phyloP scores from a whole-genome alignment of 2,329 filamentous ascomycete genomes.

The Mycosphaerella sp. region DNA sequence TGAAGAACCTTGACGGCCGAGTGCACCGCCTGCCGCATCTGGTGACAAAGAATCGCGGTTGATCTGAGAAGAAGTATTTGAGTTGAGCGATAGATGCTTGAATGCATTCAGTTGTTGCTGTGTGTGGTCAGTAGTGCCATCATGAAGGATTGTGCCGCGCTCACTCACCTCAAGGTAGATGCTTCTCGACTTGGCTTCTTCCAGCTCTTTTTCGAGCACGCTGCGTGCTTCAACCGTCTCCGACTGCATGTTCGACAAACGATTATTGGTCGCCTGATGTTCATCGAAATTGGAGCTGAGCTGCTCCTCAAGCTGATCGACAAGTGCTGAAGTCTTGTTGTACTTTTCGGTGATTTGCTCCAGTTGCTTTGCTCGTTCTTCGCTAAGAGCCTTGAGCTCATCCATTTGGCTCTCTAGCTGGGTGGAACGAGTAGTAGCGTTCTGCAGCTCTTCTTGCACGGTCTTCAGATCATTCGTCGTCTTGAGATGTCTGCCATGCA shows the following conservation, averaged over 20 bases:
- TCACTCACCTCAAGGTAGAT: constrained; percentile 65
- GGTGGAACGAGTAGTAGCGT: constrained; percentile 35
- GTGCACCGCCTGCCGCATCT: constrained; percentile 36
- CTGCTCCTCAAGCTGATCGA: constrained; percentile 95
- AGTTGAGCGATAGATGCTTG: constrained; percentile 31
- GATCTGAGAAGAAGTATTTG: constrained; percentile 28
- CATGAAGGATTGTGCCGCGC: background rate
- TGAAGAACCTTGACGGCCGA: constrained; percentile 53
- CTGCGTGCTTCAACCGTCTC: constrained; percentile 42
- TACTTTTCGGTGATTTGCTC: constrained; percentile 58
- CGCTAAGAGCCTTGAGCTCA: constrained; percentile 45
- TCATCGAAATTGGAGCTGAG: constrained; percentile 93
- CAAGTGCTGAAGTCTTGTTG: constrained; percentile 83
- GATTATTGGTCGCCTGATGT: constrained; percentile 76
- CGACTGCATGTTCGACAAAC: constrained; percentile 62
- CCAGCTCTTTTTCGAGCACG: constrained; percentile 56
- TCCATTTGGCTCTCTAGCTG: constrained; percentile 41
- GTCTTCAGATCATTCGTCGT: constrained; percentile 40
- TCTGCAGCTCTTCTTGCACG: constrained; percentile 40
- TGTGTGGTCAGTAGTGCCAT: constrained; percentile 43
- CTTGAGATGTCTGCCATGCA: constrained; percentile 39
- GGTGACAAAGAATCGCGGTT: constrained; percentile 45
- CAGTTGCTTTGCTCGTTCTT: constrained; percentile 53
- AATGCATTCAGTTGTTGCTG: constrained; percentile 48
- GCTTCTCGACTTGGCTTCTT: constrained; percentile 72